phyloP scores from a whole-genome alignment of 306 rosid genomes.

The Quercus engelmannii region DNA sequence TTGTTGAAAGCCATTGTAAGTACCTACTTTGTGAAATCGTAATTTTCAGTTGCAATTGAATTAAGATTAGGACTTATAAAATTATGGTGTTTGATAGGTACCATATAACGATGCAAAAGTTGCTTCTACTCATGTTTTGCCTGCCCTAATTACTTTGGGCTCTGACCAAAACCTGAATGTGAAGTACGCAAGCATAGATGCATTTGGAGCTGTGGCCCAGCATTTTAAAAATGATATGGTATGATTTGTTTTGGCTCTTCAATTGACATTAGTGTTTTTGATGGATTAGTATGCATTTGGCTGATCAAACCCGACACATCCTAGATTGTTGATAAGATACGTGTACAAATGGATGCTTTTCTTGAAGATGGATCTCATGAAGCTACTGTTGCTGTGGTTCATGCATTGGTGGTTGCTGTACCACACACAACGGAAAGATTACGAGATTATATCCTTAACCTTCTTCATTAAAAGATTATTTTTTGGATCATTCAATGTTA shows the following conservation, averaged over 20 bases:
- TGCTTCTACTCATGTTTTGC: slow-evolving; percentile 89
- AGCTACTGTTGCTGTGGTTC: slow-evolving; percentile 87
- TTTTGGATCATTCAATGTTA: background rate
- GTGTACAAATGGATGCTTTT: slow-evolving; percentile 98
- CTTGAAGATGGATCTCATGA: slow-evolving; percentile 99
- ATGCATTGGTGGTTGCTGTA: slow-evolving; percentile 85
- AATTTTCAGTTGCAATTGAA: slow-evolving; percentile 22
- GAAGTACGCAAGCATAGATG: slow-evolving; percentile 93
- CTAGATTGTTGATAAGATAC: slow-evolving; percentile 96
- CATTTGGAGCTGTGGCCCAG: slow-evolving; percentile 94
- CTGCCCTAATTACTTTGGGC: slow-evolving; percentile 93
- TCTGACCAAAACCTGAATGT: slow-evolving; percentile 85
- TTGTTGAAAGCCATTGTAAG: slow-evolving; percentile 85
- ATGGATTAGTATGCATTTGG: slow-evolving; percentile 20
- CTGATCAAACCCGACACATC: slow-evolving; percentile 26
- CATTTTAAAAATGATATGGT: slow-evolving; percentile 87
- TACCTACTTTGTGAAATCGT: slow-evolving; percentile 14
- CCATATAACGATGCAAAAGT: slow-evolving; percentile 86
- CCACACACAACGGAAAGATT: slow-evolving; percentile 88
- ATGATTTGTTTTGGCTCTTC: slow-evolving; percentile 26
- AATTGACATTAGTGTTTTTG: slow-evolving; percentile 13
- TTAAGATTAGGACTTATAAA: slow-evolving; percentile 20
- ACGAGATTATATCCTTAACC: slow-evolving; percentile 91
- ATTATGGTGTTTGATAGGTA: slow-evolving; percentile 43
- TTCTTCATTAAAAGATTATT: background rate